Base-by-base conservation (phyloP, 2,329 filamentous ascomycete genomes). In the Beauveria sp. region DNA sequence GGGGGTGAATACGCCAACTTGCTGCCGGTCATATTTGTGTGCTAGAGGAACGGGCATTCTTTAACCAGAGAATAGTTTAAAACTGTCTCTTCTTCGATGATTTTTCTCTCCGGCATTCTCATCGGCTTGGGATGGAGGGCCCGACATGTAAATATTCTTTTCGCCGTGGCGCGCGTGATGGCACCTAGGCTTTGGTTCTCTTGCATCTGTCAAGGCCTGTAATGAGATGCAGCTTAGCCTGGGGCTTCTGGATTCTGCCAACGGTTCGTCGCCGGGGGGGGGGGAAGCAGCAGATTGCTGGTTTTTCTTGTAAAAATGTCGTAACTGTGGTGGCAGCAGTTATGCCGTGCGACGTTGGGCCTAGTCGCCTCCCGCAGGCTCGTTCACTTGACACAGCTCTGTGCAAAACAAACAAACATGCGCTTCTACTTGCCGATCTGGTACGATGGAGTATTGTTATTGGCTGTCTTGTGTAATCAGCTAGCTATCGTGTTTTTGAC, bases 11-110 rank as follows among this genome's bases (percentile, higher is more conserved):
- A 76, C 72, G 61, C 71, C 74, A 72, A 83, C 78, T 81, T 75
- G 70, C 72, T 76, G 69, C 76, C 77, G 81, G 81, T 84, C 82
- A 84, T 81, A 84, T 82, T 81, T 81, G 73, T 74, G 79, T 83
- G 82, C 81, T 69, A 84, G 80, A 84, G 63, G 63, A 76, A 64
- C 69, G 71, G 69, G 62, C 64, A 62, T 64, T 66, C 63, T 66
- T 64, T 63, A 62, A 68, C 67, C 64, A 46, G 37, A 16, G 28
- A 28, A 22, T 5, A 26, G 5, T 54, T 56, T 55, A 5, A 34
- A 37, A 6, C 41, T 28, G 28, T 50, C 26, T 41, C 64, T 62
- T 47, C 5, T 60, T 48, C 53, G 61, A 59, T 40, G 61, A 61
- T 56, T 46, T 44, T 50, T 52, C 41, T 46, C 22, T 41, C 4